Evolutionary conservation across 495 filamentous ascomycete species (phyloP).

Genomic region (Penicillium verhagenii): DNA sequence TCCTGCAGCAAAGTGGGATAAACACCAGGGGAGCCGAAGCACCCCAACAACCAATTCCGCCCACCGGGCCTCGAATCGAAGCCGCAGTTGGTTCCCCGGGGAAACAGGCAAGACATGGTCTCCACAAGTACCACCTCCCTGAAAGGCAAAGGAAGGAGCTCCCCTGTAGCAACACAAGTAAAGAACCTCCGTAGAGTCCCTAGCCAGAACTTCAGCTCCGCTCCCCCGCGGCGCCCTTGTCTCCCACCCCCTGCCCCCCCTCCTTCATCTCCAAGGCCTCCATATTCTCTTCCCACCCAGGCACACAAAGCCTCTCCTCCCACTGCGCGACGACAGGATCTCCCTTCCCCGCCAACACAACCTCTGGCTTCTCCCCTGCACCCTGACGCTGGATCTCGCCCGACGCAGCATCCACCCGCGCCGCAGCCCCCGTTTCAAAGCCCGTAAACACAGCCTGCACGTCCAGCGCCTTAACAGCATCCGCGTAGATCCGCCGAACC

Average conservation of each 20-base stretch:
- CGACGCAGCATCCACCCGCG: conserved; percentile 14
- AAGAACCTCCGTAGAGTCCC: not conserved
- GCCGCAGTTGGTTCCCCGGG: conserved; percentile 10
- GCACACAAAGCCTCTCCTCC: conserved; percentile 47
- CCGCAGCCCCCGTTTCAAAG: conserved; percentile 19
- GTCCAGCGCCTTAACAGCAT: conserved; percentile 60
- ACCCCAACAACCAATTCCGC: conserved; percentile 1
- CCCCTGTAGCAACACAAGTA: not conserved
- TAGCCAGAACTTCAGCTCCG: conserved; percentile 18
- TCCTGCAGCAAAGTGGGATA: conserved; percentile 17
- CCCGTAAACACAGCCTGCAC: conserved; percentile 64
- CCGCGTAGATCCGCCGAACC: conserved; percentile 41
- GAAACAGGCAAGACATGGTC: not conserved
- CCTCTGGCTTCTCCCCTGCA: conserved; percentile 29
- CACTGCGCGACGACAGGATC: conserved; percentile 46
- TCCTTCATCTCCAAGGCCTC: conserved; percentile 42
- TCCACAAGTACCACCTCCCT: not conserved
- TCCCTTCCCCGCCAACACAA: conserved; percentile 26
- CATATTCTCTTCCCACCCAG: conserved; percentile 46
- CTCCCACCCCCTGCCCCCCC: conserved; percentile 3
- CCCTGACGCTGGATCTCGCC: conserved; percentile 7
- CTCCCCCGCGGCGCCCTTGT: conserved; percentile 11
- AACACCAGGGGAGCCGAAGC: conserved; percentile 5
- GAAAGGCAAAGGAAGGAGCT: not conserved
- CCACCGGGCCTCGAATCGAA: too few relatives aligned